phyloP scores from a whole-genome alignment of 2,329 filamentous ascomycete genomes.

The Aquanectria penicillioides region DNA sequence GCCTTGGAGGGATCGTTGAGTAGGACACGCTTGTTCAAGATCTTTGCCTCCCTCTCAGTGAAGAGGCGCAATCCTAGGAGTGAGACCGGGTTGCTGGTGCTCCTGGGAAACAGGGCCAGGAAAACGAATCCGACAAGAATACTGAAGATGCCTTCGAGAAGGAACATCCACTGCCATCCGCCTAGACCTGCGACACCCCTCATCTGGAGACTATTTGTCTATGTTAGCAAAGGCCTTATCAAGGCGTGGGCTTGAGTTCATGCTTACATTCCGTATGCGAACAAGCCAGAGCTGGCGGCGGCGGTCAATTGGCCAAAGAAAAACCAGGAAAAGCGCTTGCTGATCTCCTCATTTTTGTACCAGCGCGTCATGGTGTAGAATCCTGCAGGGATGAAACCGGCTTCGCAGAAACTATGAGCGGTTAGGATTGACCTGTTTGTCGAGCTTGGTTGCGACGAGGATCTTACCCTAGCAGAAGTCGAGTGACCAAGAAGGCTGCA shows the following conservation, averaged over 20 bases:
- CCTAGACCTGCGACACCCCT: constrained; percentile 35
- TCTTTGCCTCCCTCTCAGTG: constrained; percentile 47
- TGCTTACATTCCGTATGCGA: constrained; percentile 49
- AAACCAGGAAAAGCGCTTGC: constrained; percentile 56
- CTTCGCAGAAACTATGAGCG: constrained; percentile 40
- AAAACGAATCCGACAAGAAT: constrained; percentile 37
- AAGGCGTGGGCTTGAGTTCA: too few species aligned
- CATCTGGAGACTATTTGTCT: constrained; percentile 33
- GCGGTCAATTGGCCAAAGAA: constrained; percentile 57
- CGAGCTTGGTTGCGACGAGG: neutral
- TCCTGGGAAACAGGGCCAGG: constrained; percentile 29
- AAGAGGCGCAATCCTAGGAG: constrained; percentile 45
- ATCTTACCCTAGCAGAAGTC: constrained; percentile 45
- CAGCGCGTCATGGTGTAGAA: constrained; percentile 59
- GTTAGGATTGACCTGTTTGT: neutral
- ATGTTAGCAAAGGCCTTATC: neutral
- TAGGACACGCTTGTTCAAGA: constrained; percentile 46
- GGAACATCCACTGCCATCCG: constrained; percentile 41
- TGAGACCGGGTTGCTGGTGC: constrained; percentile 42
- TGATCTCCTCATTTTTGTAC: constrained; percentile 58
- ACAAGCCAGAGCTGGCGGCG: constrained; percentile 41
- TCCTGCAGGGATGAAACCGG: constrained; percentile 49
- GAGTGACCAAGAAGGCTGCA: constrained; percentile 48
- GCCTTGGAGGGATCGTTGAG: constrained; percentile 45
- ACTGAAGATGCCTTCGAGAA: constrained; percentile 49